Percentiles rank a stretch among this genome's conserved stretches.
Evolutionary conservation across 345 rosid species (phyloP).

Genomic region (Toxicodendron radicans): DNA sequence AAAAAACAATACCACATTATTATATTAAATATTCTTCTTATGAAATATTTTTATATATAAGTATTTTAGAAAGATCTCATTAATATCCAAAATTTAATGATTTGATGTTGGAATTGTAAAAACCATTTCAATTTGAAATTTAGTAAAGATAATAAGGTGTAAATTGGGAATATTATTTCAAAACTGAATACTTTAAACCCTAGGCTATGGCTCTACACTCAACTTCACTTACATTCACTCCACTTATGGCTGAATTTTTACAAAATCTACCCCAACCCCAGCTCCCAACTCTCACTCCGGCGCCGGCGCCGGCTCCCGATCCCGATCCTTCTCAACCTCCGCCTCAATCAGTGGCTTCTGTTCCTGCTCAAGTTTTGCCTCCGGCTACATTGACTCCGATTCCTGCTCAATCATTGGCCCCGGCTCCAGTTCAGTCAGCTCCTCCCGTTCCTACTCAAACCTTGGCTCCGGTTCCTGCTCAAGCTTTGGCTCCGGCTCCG

Average conservation of each 20-base stretch:
- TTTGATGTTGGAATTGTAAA: too few species aligned
- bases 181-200: too few species aligned
- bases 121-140: too few species aligned
- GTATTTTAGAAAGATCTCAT: too few species aligned
- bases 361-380: background rate
- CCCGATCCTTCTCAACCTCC: background rate
- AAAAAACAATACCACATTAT: too few species aligned
- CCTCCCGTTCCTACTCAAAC: background rate
- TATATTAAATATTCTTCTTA: too few species aligned
- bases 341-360: background rate
- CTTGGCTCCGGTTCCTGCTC: background rate
- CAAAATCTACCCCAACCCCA: slow-evolving; percentile 5
- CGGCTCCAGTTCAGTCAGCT: background rate
- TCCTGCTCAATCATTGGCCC: too few species aligned
- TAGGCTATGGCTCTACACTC: too few species aligned
- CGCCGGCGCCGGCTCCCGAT: background rate
- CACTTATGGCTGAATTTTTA: background rate
- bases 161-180: too few species aligned
- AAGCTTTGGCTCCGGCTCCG: background rate
- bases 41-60: too few species aligned
- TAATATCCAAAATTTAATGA: too few species aligned
- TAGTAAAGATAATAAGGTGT: too few species aligned
- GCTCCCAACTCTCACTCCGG: background rate
- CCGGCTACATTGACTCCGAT: background rate
- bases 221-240: background rate